Percentiles rank a stretch among this genome's conserved stretches.
phyloP scores from a whole-genome alignment of 805 yeast genomes.

The Candida gorgasii region DNA sequence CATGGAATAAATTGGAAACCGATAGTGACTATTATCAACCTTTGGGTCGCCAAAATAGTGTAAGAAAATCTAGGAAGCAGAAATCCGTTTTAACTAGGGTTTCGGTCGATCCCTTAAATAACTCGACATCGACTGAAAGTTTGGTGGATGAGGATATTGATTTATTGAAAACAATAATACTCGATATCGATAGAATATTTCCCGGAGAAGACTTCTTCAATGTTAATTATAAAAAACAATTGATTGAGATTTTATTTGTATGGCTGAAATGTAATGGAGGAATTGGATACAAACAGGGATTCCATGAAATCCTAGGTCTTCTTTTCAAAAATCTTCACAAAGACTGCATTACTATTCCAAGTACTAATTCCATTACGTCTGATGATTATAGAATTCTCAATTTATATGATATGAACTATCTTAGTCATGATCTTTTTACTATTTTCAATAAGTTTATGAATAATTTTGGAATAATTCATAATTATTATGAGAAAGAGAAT shows the following conservation, averaged over 20 bases:
- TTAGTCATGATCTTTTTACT: slow-evolving; percentile 45
- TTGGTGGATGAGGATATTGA: slow-evolving; percentile 27
- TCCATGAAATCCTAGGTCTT: slow-evolving; percentile 55
- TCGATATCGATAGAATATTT: slow-evolving; percentile 54
- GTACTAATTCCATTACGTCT: slow-evolving; percentile 22
- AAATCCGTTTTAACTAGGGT: slow-evolving; percentile 21
- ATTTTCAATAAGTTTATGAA: slow-evolving; percentile 45
- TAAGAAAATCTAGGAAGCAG: slow-evolving; percentile 7
- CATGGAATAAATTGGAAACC: slow-evolving; percentile 36
- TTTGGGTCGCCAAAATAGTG: slow-evolving; percentile 16
- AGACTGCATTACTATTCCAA: slow-evolving; percentile 35
- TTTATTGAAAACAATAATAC: slow-evolving; percentile 42
- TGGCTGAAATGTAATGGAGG: slow-evolving; percentile 52
- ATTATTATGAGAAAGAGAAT: slow-evolving; percentile 41
- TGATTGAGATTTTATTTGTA: slow-evolving; percentile 46
- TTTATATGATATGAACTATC: slow-evolving; percentile 38
- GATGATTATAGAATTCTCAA: slow-evolving; percentile 38
- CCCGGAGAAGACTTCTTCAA: slow-evolving; percentile 44
- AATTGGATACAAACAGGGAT: slow-evolving; percentile 54
- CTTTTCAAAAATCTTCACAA: slow-evolving; percentile 40
- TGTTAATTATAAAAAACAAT: slow-evolving; percentile 24
- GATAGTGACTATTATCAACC: slow-evolving; percentile 30
- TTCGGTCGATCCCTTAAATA: slow-evolving; percentile 15
- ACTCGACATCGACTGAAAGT: not conserved
- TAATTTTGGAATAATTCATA: slow-evolving; percentile 38